Conservation (phyloP, 129 eudicot species). For the Ambrosia trifida region DNA sequence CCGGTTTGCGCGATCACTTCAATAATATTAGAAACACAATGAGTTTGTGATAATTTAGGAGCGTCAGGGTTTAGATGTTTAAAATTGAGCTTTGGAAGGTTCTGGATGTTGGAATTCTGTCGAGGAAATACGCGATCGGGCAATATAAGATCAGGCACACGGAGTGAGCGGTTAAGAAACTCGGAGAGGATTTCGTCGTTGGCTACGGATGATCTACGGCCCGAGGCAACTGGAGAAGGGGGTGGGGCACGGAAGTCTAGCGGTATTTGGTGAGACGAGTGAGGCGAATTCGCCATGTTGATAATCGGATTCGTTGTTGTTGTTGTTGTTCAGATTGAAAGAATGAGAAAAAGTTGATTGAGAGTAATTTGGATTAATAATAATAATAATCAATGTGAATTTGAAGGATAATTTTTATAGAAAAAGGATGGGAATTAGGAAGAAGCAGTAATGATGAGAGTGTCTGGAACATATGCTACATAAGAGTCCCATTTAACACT, state of each 20-base stretch:
- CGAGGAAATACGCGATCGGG: slow-evolving; percentile 75
- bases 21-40: neutral
- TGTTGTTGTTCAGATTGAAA: neutral
- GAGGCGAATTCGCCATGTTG: slow-evolving; percentile 44
- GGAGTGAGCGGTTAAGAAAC: slow-evolving; percentile 61
- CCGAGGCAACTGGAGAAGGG: slow-evolving; percentile 83
- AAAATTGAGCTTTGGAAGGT: slow-evolving; percentile 58
- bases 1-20: slow-evolving; percentile 51
- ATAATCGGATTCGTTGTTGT: too few relatives aligned
- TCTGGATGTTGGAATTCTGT: slow-evolving; percentile 48
- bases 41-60: slow-evolving; percentile 1
- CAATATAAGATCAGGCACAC: slow-evolving; percentile 68
- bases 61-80: neutral
- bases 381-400: neutral
- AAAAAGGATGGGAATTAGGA: neutral
- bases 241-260: slow-evolving; percentile 85
- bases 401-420: neutral
- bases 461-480: slow-evolving; percentile 31
- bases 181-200: slow-evolving; percentile 74
- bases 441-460: slow-evolving; percentile 28
- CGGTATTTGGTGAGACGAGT: slow-evolving; percentile 24
- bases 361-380: neutral
- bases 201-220: slow-evolving; percentile 59
- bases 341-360: slow-evolving; percentile 5
- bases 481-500: slow-evolving; percentile 29